Evolutionary conservation across 495 filamentous ascomycete genomes (phyloP).

Genomic region (Aspergillus steynii): DNA sequence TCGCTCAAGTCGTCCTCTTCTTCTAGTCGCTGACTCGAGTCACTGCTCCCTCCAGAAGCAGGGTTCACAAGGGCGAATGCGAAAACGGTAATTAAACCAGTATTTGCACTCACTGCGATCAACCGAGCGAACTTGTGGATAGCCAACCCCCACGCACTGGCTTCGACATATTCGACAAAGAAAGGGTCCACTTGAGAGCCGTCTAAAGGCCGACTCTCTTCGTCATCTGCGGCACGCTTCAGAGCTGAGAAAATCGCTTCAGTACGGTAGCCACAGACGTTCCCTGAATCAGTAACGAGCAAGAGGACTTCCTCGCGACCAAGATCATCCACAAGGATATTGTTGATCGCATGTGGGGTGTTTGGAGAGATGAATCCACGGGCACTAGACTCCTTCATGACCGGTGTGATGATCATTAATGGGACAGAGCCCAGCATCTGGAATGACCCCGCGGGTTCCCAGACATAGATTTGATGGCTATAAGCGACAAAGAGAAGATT

Average conservation of each 20-base stretch:
- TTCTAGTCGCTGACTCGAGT: constrained; percentile 21
- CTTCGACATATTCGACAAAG: constrained; percentile 72
- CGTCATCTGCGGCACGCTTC: constrained; percentile 27
- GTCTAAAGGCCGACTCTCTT: constrained; percentile 28
- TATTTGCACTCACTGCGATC: constrained; percentile 81
- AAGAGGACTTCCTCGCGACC: constrained; percentile 80
- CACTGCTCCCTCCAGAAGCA: constrained; percentile 20
- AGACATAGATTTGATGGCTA: constrained; percentile 68
- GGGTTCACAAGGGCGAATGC: constrained; percentile 64
- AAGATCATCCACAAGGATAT: constrained; percentile 74
- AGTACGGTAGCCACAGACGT: constrained; percentile 79
- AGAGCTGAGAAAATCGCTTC: constrained; percentile 52
- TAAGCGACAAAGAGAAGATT: constrained; percentile 82
- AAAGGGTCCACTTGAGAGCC: constrained; percentile 51
- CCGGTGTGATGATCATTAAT: constrained; percentile 65
- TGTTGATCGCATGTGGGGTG: constrained; percentile 73
- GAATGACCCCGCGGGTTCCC: constrained; percentile 64
- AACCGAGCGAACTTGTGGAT: constrained; percentile 76
- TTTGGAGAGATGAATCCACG: constrained; percentile 56
- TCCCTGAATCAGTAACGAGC: constrained; percentile 81
- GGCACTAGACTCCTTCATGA: constrained; percentile 45
- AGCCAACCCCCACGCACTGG: constrained; percentile 87
- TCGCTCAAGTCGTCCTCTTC: constrained; percentile 25
- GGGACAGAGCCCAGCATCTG: constrained; percentile 62
- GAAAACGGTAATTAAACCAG: constrained; percentile 65